These are phyloP conservation scores for Candida saitoana DNA, from an alignment of 805 yeast species.

Conservation along the genomic window DNA sequence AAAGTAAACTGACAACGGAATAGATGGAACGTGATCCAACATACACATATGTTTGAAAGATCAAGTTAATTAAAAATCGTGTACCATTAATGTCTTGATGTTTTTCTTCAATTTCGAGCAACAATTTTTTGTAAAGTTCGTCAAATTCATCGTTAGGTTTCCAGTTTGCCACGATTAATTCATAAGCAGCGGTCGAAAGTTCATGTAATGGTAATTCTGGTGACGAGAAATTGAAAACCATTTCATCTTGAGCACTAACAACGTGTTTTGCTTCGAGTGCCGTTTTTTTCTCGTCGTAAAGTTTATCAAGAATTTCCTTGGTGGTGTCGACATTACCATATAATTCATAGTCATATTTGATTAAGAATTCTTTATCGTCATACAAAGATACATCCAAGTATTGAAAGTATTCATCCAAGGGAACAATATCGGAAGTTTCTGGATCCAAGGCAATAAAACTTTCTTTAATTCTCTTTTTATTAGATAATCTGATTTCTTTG, in stretches of 20 bases:
- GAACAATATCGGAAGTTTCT: constrained; percentile 28
- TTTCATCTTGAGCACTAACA: constrained; percentile 36
- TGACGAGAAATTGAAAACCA: constrained; percentile 32
- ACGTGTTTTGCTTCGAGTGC: constrained; percentile 8
- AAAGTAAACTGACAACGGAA: constrained; percentile 38
- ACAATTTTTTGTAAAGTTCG: constrained; percentile 29
- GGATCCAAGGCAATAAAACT: constrained; percentile 48
- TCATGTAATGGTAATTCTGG: constrained; percentile 35
- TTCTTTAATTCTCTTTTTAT: constrained; percentile 62
- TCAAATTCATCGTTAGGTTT: constrained; percentile 34
- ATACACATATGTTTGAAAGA: constrained; percentile 69
- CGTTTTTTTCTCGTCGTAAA: constrained; percentile 23
- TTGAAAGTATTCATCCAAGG: constrained; percentile 36
- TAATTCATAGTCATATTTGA: constrained; percentile 32
- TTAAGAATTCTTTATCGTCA: constrained; percentile 23
- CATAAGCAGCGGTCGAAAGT: constrained; percentile 35
- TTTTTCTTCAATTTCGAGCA: constrained; percentile 15
- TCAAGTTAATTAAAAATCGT: constrained; percentile 49
- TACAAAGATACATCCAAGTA: constrained; percentile 35
- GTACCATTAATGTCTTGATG: constrained; percentile 20
- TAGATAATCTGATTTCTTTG: constrained; percentile 82
- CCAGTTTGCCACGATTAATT: constrained; percentile 38
- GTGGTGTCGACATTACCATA: constrained; percentile 30
- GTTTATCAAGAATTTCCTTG: constrained; percentile 21
- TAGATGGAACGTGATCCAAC: constrained; percentile 85